Evolutionary conservation across 202 grass and related monocot species (phyloP), one percentile per base, ranked within the genome.

Genomic region (Schoenoplectus triqueter): DNA sequence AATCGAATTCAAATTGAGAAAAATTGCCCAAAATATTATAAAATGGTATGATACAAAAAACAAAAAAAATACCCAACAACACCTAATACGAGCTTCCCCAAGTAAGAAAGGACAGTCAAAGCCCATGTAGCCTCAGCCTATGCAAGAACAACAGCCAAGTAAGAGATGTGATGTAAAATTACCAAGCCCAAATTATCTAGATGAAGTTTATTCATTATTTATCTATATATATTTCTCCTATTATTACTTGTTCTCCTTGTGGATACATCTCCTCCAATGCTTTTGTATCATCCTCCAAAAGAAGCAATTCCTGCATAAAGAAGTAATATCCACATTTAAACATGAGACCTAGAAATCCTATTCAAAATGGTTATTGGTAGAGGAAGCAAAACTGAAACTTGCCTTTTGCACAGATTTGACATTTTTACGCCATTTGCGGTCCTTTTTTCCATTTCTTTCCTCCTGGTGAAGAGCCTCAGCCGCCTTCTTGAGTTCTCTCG

Each of bases 191-290:
- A 87, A 14, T 10, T n/a, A 85, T 51, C 80, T 71, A 21, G 17
- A 22, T 10, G 17, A 55, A 83, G 17, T 41, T 83, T 40, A 44
- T 77, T 52, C 50, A 45, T 80, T 49, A 51, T 83, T 69, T 84
- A 64, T 85, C 68, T 59, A 19, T 20, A 20, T 41, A 21, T 61
- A 18, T 61, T 42, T 42, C 7, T 78, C 61, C 2, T 61, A 44
- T n/a, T 40, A 76, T 40, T 59, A 95, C 95, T 91, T 95, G 2
- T 67, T 98, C 95, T 84, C 95, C 95, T 88, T 98, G 95, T 84
- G 95, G 95, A 83, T 98, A 98, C 95, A 98, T 98, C 89, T 98
- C 95, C 80, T 98, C 95, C 67, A 98, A 85, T 76, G 92, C 92
- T 82, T 93, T 92, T 89, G 90, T 90, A 77, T 98, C 95, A 86